These are phyloP conservation scores for Beauveria sp. DNA, from an alignment of 2,329 filamentous ascomycete species.

Conservation along the genomic window DNA sequence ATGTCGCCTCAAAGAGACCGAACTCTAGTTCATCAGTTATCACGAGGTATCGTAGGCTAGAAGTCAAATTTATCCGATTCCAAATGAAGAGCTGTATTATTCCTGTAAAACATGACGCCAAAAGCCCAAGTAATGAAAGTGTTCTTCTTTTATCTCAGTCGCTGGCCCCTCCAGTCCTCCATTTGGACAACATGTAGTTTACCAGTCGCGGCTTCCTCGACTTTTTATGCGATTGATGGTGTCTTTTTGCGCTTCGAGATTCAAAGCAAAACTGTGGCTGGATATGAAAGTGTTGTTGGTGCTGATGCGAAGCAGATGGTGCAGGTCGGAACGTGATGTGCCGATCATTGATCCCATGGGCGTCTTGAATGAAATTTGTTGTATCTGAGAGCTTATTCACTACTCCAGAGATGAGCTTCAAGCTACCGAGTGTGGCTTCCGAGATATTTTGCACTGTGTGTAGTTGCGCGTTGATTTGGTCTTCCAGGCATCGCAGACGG, in stretches of 20 bases:
- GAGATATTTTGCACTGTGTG: conserved; percentile 16
- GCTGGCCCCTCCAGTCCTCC: not conserved
- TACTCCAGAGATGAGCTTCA: not conserved
- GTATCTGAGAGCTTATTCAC: conserved; percentile 9
- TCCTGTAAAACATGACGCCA: not conserved
- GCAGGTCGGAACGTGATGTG: too few relatives aligned
- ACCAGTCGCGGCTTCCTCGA: not conserved
- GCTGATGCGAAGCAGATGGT: not conserved
- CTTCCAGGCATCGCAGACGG: not conserved
- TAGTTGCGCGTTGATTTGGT: conserved; percentile 6
- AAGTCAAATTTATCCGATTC: not conserved
- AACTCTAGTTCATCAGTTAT: too few relatives aligned
- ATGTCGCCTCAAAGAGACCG: not conserved
- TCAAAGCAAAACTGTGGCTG: conserved; percentile 6
- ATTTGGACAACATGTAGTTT: conserved; percentile 4
- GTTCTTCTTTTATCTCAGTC: not conserved
- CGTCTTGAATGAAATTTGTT: not conserved
- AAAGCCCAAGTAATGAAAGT: not conserved
- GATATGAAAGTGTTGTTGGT: not conserved
- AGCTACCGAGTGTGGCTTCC: not conserved
- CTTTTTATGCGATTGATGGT: not conserved
- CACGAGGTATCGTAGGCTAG: too few relatives aligned
- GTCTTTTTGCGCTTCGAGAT: not conserved
- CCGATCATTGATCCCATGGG: not conserved
- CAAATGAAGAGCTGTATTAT: not conserved